Percentiles rank a stretch among this genome's conserved stretches.
Conservation (phyloP, 768 basidiomycete genomes). For the Lentinula lateritia region DNA sequence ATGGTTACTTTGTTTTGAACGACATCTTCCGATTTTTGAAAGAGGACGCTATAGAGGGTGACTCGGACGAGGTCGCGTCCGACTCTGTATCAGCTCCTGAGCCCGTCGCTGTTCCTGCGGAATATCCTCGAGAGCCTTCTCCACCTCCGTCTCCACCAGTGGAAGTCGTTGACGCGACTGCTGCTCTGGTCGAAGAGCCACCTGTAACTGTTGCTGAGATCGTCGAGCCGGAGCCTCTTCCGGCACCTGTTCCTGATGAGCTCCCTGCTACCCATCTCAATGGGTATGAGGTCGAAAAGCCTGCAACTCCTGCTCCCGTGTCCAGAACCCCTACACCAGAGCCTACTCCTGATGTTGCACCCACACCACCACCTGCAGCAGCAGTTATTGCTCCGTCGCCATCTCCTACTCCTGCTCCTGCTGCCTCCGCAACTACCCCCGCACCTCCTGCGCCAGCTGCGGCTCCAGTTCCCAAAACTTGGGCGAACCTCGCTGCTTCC, state of each 20-base stretch:
- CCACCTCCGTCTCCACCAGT: conserved; percentile 22
- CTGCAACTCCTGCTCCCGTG: conserved; percentile 19
- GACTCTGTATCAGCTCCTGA: conserved; percentile 23
- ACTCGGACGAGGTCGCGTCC: conserved; percentile 27
- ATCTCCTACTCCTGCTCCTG: conserved; percentile 21
- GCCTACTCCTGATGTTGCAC: conserved; percentile 18
- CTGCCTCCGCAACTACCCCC: conserved; percentile 25
- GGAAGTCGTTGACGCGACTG: conserved; percentile 15
- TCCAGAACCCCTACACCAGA: conserved; percentile 17
- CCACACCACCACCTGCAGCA: conserved; percentile 23
- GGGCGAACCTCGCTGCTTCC: conserved; percentile 88
- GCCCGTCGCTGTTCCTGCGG: conserved; percentile 28
- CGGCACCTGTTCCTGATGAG: conserved; percentile 24
- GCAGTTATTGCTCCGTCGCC: conserved; percentile 22
- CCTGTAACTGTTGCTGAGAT: conserved; percentile 26
- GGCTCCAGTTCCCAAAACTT: conserved; percentile 64
- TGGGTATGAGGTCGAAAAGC: conserved; percentile 12
- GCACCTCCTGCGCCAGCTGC: conserved; percentile 27
- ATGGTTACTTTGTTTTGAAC: conserved; percentile 99
- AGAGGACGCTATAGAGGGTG: conserved; percentile 84
- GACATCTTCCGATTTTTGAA: conserved; percentile 99
- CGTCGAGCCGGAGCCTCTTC: conserved; percentile 15
- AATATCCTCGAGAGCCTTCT: conserved; percentile 23
- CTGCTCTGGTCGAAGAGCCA: conserved; percentile 12
- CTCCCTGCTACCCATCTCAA: neutral